Evolutionary conservation across 2,329 filamentous ascomycete species (phyloP).

Genomic region (Colletotrichum higginsianum): DNA sequence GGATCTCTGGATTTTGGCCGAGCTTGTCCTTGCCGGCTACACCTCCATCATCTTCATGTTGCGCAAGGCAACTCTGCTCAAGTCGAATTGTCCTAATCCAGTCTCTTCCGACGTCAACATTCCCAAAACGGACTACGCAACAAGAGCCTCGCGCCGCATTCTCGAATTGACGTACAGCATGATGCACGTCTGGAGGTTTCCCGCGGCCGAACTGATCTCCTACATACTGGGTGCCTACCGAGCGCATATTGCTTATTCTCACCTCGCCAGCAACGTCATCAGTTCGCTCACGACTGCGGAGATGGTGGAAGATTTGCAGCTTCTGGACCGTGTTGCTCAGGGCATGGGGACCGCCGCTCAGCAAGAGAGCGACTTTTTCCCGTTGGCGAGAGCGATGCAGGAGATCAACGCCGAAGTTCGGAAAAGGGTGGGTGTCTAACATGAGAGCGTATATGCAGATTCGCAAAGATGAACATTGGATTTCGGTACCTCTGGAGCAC

Average conservation of each 20-base stretch:
- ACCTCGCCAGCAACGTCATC: background rate
- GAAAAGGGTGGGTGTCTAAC: background rate
- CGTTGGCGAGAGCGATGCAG: slow-evolving; percentile 21
- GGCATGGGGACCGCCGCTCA: slow-evolving; percentile 12
- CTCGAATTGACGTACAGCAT: slow-evolving; percentile 30
- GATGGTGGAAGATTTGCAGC: background rate
- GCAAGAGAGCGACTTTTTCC: slow-evolving; percentile 27
- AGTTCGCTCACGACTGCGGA: background rate
- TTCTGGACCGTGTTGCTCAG: slow-evolving; percentile 26
- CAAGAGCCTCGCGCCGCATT: slow-evolving; percentile 21
- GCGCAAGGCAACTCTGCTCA: slow-evolving; percentile 45
- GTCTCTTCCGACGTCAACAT: slow-evolving; percentile 23
- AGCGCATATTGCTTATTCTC: background rate
- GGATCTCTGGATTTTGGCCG: slow-evolving; percentile 48
- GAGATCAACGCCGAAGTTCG: slow-evolving; percentile 19
- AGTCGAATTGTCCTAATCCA: slow-evolving; percentile 18
- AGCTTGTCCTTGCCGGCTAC: slow-evolving; percentile 49
- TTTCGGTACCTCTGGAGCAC: too few species aligned
- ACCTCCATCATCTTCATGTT: slow-evolving; percentile 54
- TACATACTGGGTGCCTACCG: slow-evolving; percentile 19
- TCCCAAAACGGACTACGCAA: slow-evolving; percentile 14
- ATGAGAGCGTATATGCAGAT: too few species aligned
- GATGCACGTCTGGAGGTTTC: slow-evolving; percentile 13
- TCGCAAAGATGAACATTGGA: too few species aligned
- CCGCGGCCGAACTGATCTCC: slow-evolving; percentile 1